Evolutionary conservation across 2,329 filamentous ascomycete genomes (phyloP), one percentile per base, ranked within the genome.

Genomic region (Dactylellina leptospora): DNA sequence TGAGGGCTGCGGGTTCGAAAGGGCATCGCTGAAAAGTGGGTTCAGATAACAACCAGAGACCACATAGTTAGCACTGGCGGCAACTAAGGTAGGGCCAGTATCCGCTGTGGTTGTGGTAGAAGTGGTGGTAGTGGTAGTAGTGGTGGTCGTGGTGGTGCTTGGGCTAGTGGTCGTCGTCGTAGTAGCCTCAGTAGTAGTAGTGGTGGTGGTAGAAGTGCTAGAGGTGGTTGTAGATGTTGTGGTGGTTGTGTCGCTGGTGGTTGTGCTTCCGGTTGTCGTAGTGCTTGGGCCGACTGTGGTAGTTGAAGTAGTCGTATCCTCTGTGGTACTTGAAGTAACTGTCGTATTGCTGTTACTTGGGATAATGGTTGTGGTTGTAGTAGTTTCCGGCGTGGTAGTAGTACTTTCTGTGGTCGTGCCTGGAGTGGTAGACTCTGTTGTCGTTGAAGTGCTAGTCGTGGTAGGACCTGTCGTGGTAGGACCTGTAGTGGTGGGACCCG

Each of bases 1-100:
- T 33, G 30, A 33, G 22, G 16, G 44, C 53, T 25, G 51, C 27
- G 18, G 51, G 33, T 27, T 42, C 27, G 22, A 25, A n/a, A n/a
- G n/a, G n/a, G n/a, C n/a, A n/a, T n/a, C 51, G 16, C 45, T 28
- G 36, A 27, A 45, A 20, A n/a, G 4, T 20, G 53, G 62, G 27
- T 59, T 45, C n/a, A 4, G 3, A 11, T 68, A 68, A 33, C 62
- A 68, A 2, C 54, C 54, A 18, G 45, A 11, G 9, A 47, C 45
- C 6, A 20, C 18, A 44, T 47, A 68, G 16, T 53, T 27, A 13
- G 22, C 33, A 8, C 27, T 53, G 16, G 45, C 53, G 6, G 54
- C 28, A 25, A 56, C 25, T 23, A 68, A 54, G 9, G 62, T 59
- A 45, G 40, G 10, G 9, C 36, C 20, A 5, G 45, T 50, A n/a